These are phyloP conservation scores for Xylaria sp. DNA, from an alignment of 2,329 filamentous ascomycete species.

Conservation along the genomic window DNA sequence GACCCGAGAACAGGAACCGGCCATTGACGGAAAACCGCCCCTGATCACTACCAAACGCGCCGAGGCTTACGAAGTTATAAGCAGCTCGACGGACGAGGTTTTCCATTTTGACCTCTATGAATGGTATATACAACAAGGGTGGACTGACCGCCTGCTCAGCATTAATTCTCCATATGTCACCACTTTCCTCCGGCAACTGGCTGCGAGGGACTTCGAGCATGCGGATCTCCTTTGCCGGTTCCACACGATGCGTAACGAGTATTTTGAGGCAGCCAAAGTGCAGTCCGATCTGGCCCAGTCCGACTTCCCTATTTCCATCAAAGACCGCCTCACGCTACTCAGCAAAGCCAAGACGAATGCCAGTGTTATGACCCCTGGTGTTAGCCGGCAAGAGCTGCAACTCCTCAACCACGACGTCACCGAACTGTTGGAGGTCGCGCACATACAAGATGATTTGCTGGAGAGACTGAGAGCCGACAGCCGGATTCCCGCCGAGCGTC, in stretches of 20 bases:
- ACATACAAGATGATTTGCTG: conserved; percentile 90
- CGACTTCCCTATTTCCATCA: conserved; percentile 77
- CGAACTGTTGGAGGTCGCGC: conserved; percentile 87
- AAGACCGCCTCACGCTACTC: conserved; percentile 85
- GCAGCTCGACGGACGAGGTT: conserved; percentile 84
- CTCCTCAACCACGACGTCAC: conserved; percentile 81
- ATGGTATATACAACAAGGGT: conserved; percentile 88
- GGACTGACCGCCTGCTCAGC: conserved; percentile 81
- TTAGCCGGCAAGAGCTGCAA: conserved; percentile 81
- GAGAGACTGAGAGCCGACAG: conserved; percentile 74
- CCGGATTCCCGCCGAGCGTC: conserved; percentile 67
- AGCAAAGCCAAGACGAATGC: conserved; percentile 91
- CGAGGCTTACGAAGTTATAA: conserved; percentile 90
- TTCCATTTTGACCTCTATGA: conserved; percentile 98
- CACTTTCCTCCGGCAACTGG: conserved; percentile 80
- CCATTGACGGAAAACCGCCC: conserved; percentile 77
- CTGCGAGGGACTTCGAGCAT: conserved; percentile 70
- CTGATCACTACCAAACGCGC: conserved; percentile 75
- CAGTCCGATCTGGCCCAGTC: conserved; percentile 83
- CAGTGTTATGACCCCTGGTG: conserved; percentile 76
- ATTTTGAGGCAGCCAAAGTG: conserved; percentile 84
- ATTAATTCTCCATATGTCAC: conserved; percentile 85
- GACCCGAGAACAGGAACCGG: conserved; percentile 64
- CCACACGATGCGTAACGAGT: conserved; percentile 81
- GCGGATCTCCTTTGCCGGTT: conserved; percentile 93